Base-by-base conservation (phyloP, 2,329 filamentous ascomycete species). In the Geosmithia flava region DNA sequence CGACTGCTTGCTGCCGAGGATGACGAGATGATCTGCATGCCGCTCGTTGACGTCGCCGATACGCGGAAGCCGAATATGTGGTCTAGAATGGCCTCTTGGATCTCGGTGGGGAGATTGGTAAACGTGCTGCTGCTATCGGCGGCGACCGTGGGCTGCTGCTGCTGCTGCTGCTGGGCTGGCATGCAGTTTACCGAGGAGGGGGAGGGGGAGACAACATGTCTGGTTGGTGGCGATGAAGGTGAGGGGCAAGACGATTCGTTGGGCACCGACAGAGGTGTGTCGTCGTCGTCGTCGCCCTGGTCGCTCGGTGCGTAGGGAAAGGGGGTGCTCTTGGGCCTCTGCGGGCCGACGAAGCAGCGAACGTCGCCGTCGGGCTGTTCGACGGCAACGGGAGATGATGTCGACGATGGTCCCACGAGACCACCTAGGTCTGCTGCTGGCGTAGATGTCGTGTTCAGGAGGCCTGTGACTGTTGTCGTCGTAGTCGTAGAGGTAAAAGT, bases 51-150 rank as follows among this genome's bases (percentile, higher is more conserved):
- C 17, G 76, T 70, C 5, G 80, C 69, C 1, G 83, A 81, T 41
- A 80, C 75, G 44, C 80, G 75, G 50, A 83, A 80, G 3, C 82
- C 83, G 55, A 87, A 85, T 2, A 87, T 65, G 54, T 85, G 76
- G 59, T 87, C 83, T 15, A 87, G 67, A 48, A 87, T 81, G 48
- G 76, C 77, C 56, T 86, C 82, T 58, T 86, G 82, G 13, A 88
- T 83, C 60, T 87, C 83, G 48, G 76, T 72, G 1, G 84, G 83
- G 1, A 87, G 66, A 52, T 27, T 27, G 4, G 8, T 27, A 27
- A 27, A 27, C 23, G 23, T 27, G 33, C 33, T 37, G 11, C 33
- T 13, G 33, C 33, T 37, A 16, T 27, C 23, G 23, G 23, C 23
- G 23, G 23, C 23, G 23, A 27, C 23, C 23, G 23, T 27, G 23